Percentiles rank a stretch among this genome's conserved stretches.
Conservation (phyloP, 495 filamentous ascomycete species). For the Xylaria grammica region DNA sequence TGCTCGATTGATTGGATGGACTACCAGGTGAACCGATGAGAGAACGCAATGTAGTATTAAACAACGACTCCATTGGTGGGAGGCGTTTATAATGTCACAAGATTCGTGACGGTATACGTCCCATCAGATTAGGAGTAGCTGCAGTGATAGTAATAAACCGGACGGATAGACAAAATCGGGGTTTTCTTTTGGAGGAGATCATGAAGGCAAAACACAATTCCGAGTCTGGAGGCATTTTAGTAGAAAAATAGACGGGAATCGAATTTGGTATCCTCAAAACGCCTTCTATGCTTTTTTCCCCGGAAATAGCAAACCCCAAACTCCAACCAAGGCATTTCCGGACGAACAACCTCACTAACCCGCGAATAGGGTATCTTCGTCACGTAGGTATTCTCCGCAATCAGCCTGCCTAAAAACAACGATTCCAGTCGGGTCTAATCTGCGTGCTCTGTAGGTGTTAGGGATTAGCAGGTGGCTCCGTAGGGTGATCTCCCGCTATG, state of each 20-base stretch:
- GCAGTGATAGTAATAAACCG: not conserved
- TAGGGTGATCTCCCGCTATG: not conserved
- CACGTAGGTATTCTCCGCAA: constrained; percentile 89
- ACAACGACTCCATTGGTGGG: too few relatives aligned
- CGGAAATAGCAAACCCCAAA: constrained; percentile 14
- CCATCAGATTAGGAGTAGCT: not conserved
- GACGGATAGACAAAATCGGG: not conserved
- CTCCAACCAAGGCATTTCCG: constrained; percentile 13
- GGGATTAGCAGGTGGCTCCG: not conserved
- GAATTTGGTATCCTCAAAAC: constrained; percentile 26
- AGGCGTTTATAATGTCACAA: not conserved
- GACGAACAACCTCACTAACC: constrained; percentile 28
- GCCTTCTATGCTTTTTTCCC: constrained; percentile 15
- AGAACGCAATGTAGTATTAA: not conserved
- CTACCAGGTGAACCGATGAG: not conserved
- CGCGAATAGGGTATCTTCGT: constrained; percentile 66
- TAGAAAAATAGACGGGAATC: constrained; percentile 4
- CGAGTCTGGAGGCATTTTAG: not conserved
- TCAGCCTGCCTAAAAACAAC: constrained; percentile 86
- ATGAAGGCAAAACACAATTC: not conserved
- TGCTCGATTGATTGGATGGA: not conserved
- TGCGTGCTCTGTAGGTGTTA: constrained; percentile 50
- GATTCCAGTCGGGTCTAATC: constrained; percentile 87
- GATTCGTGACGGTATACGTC: not conserved
- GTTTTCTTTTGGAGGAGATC: not conserved